Evolutionary conservation across 192 early-diverging fungal genomes (phyloP).

Genomic region (Backusella westeae): DNA sequence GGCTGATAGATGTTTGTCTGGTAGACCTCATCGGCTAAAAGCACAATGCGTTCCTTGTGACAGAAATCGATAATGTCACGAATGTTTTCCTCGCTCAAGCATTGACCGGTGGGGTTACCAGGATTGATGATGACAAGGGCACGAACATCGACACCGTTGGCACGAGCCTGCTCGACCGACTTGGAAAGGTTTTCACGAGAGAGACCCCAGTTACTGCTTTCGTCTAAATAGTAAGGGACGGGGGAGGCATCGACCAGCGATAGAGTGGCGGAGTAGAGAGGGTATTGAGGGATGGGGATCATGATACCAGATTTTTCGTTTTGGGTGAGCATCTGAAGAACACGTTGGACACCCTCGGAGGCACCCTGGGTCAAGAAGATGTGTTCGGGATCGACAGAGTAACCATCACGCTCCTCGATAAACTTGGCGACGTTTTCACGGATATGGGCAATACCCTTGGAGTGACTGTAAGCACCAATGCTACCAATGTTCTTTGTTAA

Average conservation of each 20-base stretch:
- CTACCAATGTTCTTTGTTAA: slow-evolving; percentile 72
- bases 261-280: slow-evolving; percentile 93
- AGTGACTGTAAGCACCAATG: slow-evolving; percentile 92
- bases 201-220: slow-evolving; percentile 82
- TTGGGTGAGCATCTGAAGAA: slow-evolving; percentile 84
- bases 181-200: slow-evolving; percentile 62
- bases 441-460: slow-evolving; percentile 84
- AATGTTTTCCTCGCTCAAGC: slow-evolving; percentile 81
- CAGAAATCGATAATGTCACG: slow-evolving; percentile 89
- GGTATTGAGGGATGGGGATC: slow-evolving; percentile 99
- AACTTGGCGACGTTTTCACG: slow-evolving; percentile 89
- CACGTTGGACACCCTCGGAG: slow-evolving; percentile 88
- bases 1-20: slow-evolving; percentile 93
- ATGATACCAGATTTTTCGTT: slow-evolving; percentile 86
- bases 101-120: slow-evolving; percentile 97
- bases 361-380: slow-evolving; percentile 96
- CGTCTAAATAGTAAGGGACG: slow-evolving; percentile 93
- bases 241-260: slow-evolving; percentile 80
- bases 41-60: slow-evolving; percentile 72
- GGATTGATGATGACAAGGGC: slow-evolving; percentile 98
- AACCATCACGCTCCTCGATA: slow-evolving; percentile 89
- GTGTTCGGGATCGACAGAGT: slow-evolving; percentile 73
- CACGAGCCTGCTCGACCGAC: slow-evolving; percentile 62
- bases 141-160: slow-evolving; percentile 80
- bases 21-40: slow-evolving; percentile 98